Base-by-base conservation (phyloP, 2,329 filamentous ascomycete species). In the Coleophoma eucalyptorum region DNA sequence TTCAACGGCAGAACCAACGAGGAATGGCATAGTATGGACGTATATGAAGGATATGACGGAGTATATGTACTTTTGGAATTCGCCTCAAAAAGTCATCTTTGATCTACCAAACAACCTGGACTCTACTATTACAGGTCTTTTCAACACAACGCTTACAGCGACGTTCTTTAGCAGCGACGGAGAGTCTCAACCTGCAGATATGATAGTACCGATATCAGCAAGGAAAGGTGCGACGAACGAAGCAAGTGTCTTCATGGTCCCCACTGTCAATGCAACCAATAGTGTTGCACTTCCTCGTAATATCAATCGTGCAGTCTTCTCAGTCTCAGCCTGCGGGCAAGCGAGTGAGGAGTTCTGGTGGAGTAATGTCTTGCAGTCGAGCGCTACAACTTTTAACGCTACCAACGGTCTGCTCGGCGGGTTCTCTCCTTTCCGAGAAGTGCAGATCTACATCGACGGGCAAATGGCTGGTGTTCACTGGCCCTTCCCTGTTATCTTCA, bases 401-500 rank as follows among this genome's bases (percentile, higher is more conserved):
- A 76, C 74, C 2, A 76, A 77, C 4, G 82, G 80, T 12, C 68
- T 70, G 2, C 72, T 90, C 0, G 80, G 81, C 20, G 89, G 87
- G 0, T 82, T 81, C 59, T 86, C 86, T 5, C 83, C 88, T 1
- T 93, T 89, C 65, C 82, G 90, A 19, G 90, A 95, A 69, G 77
- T 94, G 1, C 88, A 92, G 59, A 72, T 94, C 1, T 72, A 80
- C 41, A 88, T 95, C 48, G 89, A 95, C 62, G 87, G 80, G 1
- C 69, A 77, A 16, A 68, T 93, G 19, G 87, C 87, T 1, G 90
- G 89, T 2, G 82, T 91, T 2, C 79, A 83, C 32, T 94, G 87
- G 88, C 90, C 90, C 1, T 93, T 89, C 60, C 89, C 89, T 0
- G 78, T 90, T 16, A 85, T 95, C 45, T 93, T 92, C 60, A 92